phyloP scores from a whole-genome alignment of 345 rosid genomes.

The Salix purpurea region DNA sequence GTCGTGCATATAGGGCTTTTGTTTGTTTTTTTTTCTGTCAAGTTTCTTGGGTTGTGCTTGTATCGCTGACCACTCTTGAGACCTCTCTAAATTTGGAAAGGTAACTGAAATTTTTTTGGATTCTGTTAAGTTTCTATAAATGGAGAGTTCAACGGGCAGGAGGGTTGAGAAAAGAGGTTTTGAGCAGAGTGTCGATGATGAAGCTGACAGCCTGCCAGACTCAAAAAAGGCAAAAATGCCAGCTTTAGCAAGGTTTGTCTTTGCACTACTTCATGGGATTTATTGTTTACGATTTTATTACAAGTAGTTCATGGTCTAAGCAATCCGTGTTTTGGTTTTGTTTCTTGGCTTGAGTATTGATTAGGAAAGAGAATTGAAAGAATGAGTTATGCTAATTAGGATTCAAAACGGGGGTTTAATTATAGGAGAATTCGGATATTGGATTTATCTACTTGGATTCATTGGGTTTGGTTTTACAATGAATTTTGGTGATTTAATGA shows the following conservation, averaged over 20 bases:
- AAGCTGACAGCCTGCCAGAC: slow-evolving; percentile 39
- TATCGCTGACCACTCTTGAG: slow-evolving; percentile 15
- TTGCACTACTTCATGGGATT: neutral
- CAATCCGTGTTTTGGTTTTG: neutral
- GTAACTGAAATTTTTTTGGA: neutral
- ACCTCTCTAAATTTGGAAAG: slow-evolving; percentile 21
- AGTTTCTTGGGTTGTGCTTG: slow-evolving; percentile 27
- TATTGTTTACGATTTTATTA: neutral
- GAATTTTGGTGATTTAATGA: neutral
- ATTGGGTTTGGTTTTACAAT: neutral
- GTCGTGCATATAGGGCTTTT: slow-evolving; percentile 3
- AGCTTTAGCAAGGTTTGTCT: slow-evolving; percentile 68
- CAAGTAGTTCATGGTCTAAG: neutral
- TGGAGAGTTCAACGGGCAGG: slow-evolving; percentile 69
- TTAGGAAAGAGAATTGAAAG: neutral
- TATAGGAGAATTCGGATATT: neutral
- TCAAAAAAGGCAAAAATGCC: slow-evolving; percentile 74
- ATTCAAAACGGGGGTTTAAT: neutral
- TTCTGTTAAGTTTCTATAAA: slow-evolving; percentile 27
- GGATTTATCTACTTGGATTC: neutral
- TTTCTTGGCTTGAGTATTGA: neutral
- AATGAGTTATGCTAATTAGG: neutral
- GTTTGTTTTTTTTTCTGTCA: slow-evolving; percentile 23
- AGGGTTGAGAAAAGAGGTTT: slow-evolving; percentile 42
- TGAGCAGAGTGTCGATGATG: slow-evolving; percentile 49